A percentile compares a stretch with the other conserved stretches of the same genome.
Evolutionary conservation across 208 protist species (phyloP).

Genomic region (Trypanosoma scelopori): DNA sequence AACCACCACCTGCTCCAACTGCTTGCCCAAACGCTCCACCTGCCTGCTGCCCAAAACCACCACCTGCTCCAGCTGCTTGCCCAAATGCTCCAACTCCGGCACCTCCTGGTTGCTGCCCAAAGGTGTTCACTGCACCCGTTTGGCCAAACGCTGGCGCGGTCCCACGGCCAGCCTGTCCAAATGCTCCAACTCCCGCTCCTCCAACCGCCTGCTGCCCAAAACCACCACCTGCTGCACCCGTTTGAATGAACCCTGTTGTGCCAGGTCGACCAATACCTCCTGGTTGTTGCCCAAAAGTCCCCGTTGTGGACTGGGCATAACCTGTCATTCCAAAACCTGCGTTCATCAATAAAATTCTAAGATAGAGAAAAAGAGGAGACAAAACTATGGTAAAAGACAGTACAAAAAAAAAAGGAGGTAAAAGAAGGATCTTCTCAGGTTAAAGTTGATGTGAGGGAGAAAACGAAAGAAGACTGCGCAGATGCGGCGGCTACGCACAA

Average conservation of each 20-base stretch:
- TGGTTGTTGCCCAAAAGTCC: constrained; percentile 36
- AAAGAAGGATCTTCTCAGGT: background rate
- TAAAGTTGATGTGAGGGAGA: too few relatives aligned
- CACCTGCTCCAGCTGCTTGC: constrained; percentile 18
- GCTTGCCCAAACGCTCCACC: constrained; percentile 32
- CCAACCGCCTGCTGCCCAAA: constrained; percentile 50
- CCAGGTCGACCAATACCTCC: constrained; percentile 24
- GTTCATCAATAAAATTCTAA: constrained; percentile 23
- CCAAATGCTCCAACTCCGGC: constrained; percentile 37
- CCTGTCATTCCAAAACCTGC: constrained; percentile 23
- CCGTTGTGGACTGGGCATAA: constrained; percentile 29
- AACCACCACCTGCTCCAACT: constrained; percentile 24
- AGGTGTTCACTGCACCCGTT: constrained; percentile 13
- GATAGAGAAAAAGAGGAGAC: background rate
- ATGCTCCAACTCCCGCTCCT: too few relatives aligned
- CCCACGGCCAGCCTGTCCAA: constrained; percentile 25
- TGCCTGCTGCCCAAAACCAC: constrained; percentile 34
- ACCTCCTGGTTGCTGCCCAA: constrained; percentile 28
- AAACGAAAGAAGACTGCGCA: too few relatives aligned
- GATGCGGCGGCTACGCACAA: too few relatives aligned
- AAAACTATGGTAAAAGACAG: background rate
- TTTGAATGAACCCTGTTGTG: constrained; percentile 43
- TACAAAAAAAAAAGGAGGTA: background rate
- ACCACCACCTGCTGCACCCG: constrained; percentile 15
- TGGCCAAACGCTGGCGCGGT: constrained; percentile 39